Base-by-base conservation (phyloP, 192 early-diverging fungal species). In the Coemansia sp. region DNA sequence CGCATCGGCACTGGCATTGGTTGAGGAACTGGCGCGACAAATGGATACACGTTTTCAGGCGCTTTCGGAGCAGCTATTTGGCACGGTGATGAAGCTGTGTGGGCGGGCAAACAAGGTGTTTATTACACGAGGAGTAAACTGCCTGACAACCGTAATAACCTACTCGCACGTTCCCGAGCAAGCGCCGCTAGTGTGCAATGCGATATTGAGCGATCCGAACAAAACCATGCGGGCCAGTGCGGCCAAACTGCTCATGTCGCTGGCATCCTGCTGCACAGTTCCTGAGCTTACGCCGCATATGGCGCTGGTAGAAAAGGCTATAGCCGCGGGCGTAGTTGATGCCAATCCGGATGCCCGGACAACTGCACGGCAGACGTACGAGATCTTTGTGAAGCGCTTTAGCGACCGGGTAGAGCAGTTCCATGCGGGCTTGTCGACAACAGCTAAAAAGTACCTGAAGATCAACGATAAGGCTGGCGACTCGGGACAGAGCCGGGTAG, bases 61-160 rank as follows among this genome's bases (percentile, higher is more conserved):
- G 6, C 58, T 88, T 6, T 50, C 69, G 14, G 91, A 93, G 23
- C 38, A 81, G 40, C 76, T 91, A 45, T 71, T 85, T 7, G 78
- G 81, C 2, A 50, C 85, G 0, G 58, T 87, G 0, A 56, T 93
- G 48, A 83, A 81, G 41, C 77, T 87, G 15, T 87, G 85, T 60
- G 78, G 73, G 9, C 84, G 87, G 14, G 82, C 87, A n/a, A 91
- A 90, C 76, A 87, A 87, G 57, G 82, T 91, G 21, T 83, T 86
- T 71, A 81, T 87, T 30, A 75, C 69, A 3, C 80, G 84, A 39
- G 85, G 83, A 5, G 58, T 81, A 26, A 79, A 80, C 53, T 83
- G 85, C 21, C 60, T 90, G 32, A 82, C 73, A 12, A 75, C 74
- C 1, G 84, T 89, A 0, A 83, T 90, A 52, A 81, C 80, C n/a